Evolutionary conservation across 345 rosid species (phyloP).

Genomic region (Sonneratia alba): DNA sequence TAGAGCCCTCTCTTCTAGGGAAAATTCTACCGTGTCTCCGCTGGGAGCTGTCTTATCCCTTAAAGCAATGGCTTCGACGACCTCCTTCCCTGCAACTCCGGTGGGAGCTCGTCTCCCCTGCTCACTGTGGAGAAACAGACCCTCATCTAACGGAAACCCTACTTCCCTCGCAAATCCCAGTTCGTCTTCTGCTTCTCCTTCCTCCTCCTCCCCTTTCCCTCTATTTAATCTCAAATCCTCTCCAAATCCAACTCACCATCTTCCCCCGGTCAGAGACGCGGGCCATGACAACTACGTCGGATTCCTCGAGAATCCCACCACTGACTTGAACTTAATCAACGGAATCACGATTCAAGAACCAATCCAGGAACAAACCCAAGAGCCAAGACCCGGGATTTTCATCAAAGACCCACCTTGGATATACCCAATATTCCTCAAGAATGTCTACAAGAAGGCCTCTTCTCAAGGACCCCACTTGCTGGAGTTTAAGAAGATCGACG

Average conservation of each 20-base stretch:
- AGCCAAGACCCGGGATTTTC: constrained; percentile 30
- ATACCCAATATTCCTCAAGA: constrained; percentile 56
- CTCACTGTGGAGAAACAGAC: constrained; percentile 18
- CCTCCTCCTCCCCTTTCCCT: constrained; percentile 32
- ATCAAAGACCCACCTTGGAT: constrained; percentile 79
- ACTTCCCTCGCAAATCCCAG: constrained; percentile 15
- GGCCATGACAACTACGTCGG: constrained; percentile 30
- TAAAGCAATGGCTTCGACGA: constrained; percentile 10
- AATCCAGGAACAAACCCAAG: constrained; percentile 1
- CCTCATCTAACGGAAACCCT: constrained; percentile 25
- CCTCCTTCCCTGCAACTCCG: constrained; percentile 12
- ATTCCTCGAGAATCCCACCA: constrained; percentile 28
- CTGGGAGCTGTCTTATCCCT: no score
- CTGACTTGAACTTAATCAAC: constrained; percentile 3
- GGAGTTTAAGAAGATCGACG: constrained; percentile 45
- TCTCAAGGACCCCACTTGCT: constrained; percentile 29
- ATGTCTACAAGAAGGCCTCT: constrained; percentile 33
- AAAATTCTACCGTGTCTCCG: no score
- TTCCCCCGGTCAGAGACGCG: constrained; percentile 22
- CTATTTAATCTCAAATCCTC: constrained; percentile 20
- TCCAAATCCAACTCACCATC: constrained; percentile 20
- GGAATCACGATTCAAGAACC: constrained; percentile 17
- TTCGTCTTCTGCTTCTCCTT: constrained; percentile 16
- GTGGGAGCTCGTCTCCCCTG: constrained; percentile 14
- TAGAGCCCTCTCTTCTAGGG: no score